A percentile compares a stretch with the other conserved stretches of the same genome.
Evolutionary conservation across 352 stramenopile genomes (phyloP).

Genomic region (Phytophthora sojae): DNA sequence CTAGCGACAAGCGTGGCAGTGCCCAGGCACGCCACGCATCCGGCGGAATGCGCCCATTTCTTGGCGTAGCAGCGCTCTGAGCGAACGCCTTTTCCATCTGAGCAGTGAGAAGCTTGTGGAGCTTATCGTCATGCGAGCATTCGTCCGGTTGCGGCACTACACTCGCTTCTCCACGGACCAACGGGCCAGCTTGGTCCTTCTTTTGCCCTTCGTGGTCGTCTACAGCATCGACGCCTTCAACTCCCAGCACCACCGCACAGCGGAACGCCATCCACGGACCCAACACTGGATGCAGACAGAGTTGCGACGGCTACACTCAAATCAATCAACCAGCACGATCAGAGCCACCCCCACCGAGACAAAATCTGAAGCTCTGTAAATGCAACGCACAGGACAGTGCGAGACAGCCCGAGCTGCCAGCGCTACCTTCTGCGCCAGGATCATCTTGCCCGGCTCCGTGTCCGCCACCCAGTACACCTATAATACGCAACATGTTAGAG

Average conservation of each 20-base stretch:
- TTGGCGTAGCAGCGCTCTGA: constrained; percentile 42
- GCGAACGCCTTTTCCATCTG: constrained; percentile 62
- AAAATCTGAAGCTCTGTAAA: background rate
- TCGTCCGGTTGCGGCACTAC: constrained; percentile 28
- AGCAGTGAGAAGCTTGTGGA: constrained; percentile 44
- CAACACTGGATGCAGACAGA: constrained; percentile 69
- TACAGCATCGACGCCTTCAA: constrained; percentile 31
- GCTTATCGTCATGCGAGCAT: constrained; percentile 50
- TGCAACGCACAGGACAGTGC: constrained; percentile 47
- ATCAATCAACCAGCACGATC: background rate
- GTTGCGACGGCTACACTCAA: constrained; percentile 52
- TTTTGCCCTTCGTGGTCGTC: constrained; percentile 1
- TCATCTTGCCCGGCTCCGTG: constrained; percentile 74
- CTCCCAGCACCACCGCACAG: constrained; percentile 61
- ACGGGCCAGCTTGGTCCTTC: constrained; percentile 6
- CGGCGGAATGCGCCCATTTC: constrained; percentile 39
- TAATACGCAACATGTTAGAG: background rate
- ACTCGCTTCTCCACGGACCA: constrained; percentile 21
- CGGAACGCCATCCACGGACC: constrained; percentile 78
- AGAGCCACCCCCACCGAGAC: background rate
- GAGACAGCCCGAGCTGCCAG: constrained; percentile 54
- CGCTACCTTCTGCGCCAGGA: constrained; percentile 76
- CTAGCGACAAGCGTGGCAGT: constrained; percentile 62
- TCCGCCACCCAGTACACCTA: constrained; percentile 77
- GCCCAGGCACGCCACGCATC: constrained; percentile 68